These are phyloP conservation scores for Croton laevigatus DNA, from an alignment of 441 rosid genomes.

Conservation along the genomic window DNA sequence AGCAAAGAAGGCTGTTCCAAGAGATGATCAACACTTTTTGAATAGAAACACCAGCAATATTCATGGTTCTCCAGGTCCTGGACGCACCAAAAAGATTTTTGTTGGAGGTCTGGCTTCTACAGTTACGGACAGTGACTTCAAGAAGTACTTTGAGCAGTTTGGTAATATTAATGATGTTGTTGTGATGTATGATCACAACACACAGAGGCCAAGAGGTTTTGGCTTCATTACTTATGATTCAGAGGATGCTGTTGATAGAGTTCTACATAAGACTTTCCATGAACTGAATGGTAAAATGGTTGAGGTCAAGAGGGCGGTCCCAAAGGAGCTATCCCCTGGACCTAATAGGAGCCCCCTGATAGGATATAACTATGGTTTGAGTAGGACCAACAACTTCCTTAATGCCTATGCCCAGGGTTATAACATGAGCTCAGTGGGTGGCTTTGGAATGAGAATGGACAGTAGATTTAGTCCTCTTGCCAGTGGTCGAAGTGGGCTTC, in stretches of 20 bases:
- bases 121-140: slow-evolving; percentile 84
- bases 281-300: slow-evolving; percentile 95
- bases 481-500: slow-evolving; percentile 73
- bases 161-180: slow-evolving; percentile 88
- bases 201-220: slow-evolving; percentile 95
- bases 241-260: slow-evolving; percentile 88
- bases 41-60: slow-evolving; percentile 60
- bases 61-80: slow-evolving; percentile 87
- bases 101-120: slow-evolving; percentile 96
- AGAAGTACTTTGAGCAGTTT: slow-evolving; percentile 86
- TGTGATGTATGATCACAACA: slow-evolving; percentile 96
- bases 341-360: slow-evolving; percentile 77
- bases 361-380: slow-evolving; percentile 76
- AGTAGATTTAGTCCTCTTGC: slow-evolving; percentile 74
- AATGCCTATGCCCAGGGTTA: slow-evolving; percentile 87
- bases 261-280: slow-evolving; percentile 77
- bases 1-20: slow-evolving; percentile 95
- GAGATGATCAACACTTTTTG: slow-evolving; percentile 81
- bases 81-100: slow-evolving; percentile 85
- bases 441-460: slow-evolving; percentile 80
- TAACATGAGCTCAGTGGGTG: slow-evolving; percentile 62
- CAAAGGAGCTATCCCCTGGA: slow-evolving; percentile 86
- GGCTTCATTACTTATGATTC: slow-evolving; percentile 93
- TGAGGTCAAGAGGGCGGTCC: slow-evolving; percentile 84
- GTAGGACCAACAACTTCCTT: slow-evolving; percentile 68